These are phyloP conservation scores for Coemansia javaensis DNA, from an alignment of 192 early-diverging fungal genomes.

Conservation along the genomic window DNA sequence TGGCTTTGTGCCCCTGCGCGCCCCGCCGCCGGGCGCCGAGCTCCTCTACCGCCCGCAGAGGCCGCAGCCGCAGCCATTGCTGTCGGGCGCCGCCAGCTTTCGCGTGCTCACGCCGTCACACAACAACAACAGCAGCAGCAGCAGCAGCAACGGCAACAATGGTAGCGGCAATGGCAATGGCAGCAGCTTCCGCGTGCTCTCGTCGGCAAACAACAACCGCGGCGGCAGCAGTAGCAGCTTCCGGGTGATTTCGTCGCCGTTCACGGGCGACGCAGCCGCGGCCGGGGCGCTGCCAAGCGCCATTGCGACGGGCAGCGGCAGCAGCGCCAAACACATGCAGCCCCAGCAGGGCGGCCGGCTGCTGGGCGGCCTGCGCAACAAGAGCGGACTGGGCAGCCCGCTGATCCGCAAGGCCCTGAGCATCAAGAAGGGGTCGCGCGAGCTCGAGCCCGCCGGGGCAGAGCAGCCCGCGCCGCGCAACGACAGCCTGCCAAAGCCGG, in stretches of 20 bases:
- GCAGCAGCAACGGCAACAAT: no score
- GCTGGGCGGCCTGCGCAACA: constrained; percentile 20
- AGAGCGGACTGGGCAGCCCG: constrained; percentile 22
- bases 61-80: not conserved
- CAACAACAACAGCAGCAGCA: no score
- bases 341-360: not conserved
- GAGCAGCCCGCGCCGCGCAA: not conserved
- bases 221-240: no score
- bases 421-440: not conserved
- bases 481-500: not conserved
- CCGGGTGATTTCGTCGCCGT: no score
- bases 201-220: no score
- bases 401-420: constrained; percentile 27
- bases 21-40: not conserved
- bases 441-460: not conserved
- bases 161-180: no score
- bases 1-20: constrained; percentile 21
- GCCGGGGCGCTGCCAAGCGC: not conserved
- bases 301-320: not conserved
- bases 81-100: no score
- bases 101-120: no score
- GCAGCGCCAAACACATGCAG: not conserved
- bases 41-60: not conserved
- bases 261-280: constrained; percentile 1
- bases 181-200: no score